Evolutionary conservation across 108 stramenopile genomes (phyloP), one percentile per base, ranked within the genome.

Genomic region (Conticribra weissflogii): DNA sequence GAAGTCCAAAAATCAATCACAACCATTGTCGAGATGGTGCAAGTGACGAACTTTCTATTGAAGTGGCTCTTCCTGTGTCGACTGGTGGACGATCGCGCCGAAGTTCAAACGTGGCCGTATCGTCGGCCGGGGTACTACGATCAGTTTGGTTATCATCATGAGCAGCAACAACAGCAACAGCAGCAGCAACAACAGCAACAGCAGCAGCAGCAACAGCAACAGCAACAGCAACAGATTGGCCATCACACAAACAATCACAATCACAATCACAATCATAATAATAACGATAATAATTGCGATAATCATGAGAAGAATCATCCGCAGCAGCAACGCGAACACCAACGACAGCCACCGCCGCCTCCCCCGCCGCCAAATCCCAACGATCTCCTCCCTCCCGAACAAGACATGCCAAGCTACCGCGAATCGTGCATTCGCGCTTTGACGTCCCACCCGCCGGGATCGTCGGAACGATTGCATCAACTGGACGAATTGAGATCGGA

Each of bases 51-150:
- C 46, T 94, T 91, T 77, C 81, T 94, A 55, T 78, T 90, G 63
- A 74, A 88, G 59, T 94, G 93, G 93, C 80, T 94, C 49, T 91
- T 90, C 71, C 78, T 94, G 45, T 83, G 84, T 45, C 85, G 86
- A 33, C 59, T 94, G 50, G 69, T 90, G 1, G 76, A 87, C 48
- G 87, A 94, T 54, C 54, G 79, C 21, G 86, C 85, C 32, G 90
- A 91, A 47, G 85, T 91, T 28, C 93, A 91, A 67, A 87, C 85
- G 3, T 63, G 91, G 58, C 93, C 93, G 16, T 86, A 88, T 67
- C 76, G 73, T 28, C 90, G 76, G 3, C 78, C 76, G 22, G 69
- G 78, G 0, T 74, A 79, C 33, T 74, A 64, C 22, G 57, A 61
- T n/a, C 54, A 58, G 33, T 23, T 55, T 29, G 41, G 58, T 33